These are phyloP conservation scores for Metschnikowia reukaufii DNA, from an alignment of 805 yeast species.

Conservation along the genomic window DNA sequence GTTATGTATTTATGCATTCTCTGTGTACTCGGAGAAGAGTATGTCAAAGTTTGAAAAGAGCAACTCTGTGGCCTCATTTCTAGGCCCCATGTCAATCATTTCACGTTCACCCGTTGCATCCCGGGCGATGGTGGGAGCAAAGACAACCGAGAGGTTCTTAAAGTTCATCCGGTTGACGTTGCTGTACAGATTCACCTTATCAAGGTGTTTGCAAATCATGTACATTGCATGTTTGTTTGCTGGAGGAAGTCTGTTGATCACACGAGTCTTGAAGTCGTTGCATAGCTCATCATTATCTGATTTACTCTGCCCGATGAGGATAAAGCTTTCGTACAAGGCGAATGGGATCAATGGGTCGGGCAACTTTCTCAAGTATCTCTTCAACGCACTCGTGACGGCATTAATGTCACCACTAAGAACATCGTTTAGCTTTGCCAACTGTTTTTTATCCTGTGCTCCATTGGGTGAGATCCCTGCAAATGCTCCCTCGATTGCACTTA, in stretches of 20 bases:
- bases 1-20: background rate
- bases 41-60: slow-evolving; percentile 50
- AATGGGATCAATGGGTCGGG: slow-evolving; percentile 84
- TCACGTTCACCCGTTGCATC: slow-evolving; percentile 80
- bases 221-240: slow-evolving; percentile 64
- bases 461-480: slow-evolving; percentile 32
- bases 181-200: slow-evolving; percentile 53
- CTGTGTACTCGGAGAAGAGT: slow-evolving; percentile 30
- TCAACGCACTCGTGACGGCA: slow-evolving; percentile 83
- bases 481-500: slow-evolving; percentile 48
- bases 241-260: slow-evolving; percentile 57
- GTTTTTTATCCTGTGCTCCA: slow-evolving; percentile 34
- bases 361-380: slow-evolving; percentile 79
- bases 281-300: slow-evolving; percentile 28
- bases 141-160: slow-evolving; percentile 83
- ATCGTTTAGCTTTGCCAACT: slow-evolving; percentile 32
- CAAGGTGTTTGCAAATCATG: slow-evolving; percentile 62
- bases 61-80: slow-evolving; percentile 77
- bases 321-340: slow-evolving; percentile 63
- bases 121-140: slow-evolving; percentile 89
- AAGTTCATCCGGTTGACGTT: slow-evolving; percentile 74
- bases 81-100: slow-evolving; percentile 76
- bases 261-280: slow-evolving; percentile 40
- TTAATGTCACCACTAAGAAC: slow-evolving; percentile 67
- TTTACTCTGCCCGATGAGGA: slow-evolving; percentile 41